Evolutionary conservation across 2,329 filamentous ascomycete genomes (phyloP), one percentile per base, ranked within the genome.

Genomic region (Xylaria arbuscula): DNA sequence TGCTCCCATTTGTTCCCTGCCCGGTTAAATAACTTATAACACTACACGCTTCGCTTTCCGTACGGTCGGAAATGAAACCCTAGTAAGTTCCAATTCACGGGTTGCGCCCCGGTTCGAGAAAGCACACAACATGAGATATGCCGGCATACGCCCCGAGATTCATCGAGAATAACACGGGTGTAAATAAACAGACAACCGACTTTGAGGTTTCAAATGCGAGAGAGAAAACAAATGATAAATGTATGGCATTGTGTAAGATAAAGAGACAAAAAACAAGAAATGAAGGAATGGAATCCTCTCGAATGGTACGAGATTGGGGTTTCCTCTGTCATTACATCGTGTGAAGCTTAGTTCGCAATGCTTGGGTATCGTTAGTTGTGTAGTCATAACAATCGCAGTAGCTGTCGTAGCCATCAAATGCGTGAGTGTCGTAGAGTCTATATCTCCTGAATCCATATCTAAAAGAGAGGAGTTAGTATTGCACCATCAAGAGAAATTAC

Each of bases 401-500:
- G 54, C 47, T 38, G 38, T 57, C 17, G 38, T 54, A 19, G 50
- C 47, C 68, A 67, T 73, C 72, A 71, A 74, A 72, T 68, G 68
- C 56, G 65, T 55, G 57, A 55, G 24, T 66, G 71, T 74, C 28
- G 40, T 45, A 17, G 71, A 67, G 83, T 70, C 85, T 86, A 50
- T 74, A 81, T 72, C 73, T 81, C 80, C 76, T 83, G 79, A 73
- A 85, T 80, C 84, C 83, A 86, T 77, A 86, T 81, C 84, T 86
- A 38, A 38, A 24, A 73, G 54, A 55, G 7, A 7, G n/a, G 36
- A 51, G 72, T 82, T 74, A 80, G 75, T 48, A 62, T 63, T 17
- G 17, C 9, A 17, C 0, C 6, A 11, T 10, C 15, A 50, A 3
- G 28, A 10, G 13, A 3, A 19, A 32, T 36, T 24, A 10, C 3